Evolutionary conservation across 768 basidiomycete species (phyloP).

Genomic region (Plicaturopsis crispa): DNA sequence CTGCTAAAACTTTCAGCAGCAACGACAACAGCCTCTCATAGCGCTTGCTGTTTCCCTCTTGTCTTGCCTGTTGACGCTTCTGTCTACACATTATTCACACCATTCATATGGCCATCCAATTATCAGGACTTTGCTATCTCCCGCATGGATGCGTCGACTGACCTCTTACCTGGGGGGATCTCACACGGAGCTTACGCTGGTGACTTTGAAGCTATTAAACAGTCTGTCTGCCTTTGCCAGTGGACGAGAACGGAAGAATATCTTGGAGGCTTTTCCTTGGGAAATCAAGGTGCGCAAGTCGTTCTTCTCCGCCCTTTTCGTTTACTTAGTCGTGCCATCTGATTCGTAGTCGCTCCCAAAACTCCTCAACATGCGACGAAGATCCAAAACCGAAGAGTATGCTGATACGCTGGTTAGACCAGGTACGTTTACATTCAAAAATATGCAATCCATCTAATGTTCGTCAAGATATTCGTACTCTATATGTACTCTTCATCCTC

Average conservation of each 20-base stretch:
- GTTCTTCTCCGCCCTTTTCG: neutral
- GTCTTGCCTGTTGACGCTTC: slow-evolving; percentile 50
- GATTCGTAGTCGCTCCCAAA: slow-evolving; percentile 50
- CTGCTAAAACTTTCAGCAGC: slow-evolving; percentile 4
- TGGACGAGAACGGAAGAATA: slow-evolving; percentile 52
- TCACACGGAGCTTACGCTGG: slow-evolving; percentile 60
- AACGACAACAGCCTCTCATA: slow-evolving; percentile 38
- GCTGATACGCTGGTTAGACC: slow-evolving; percentile 42
- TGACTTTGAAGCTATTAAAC: slow-evolving; percentile 57
- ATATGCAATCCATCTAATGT: neutral
- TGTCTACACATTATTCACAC: slow-evolving; percentile 63
- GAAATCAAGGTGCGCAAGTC: slow-evolving; percentile 52
- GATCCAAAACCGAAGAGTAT: slow-evolving; percentile 31
- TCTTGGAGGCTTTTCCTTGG: slow-evolving; percentile 72
- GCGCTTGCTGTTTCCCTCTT: slow-evolving; percentile 44
- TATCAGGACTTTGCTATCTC: slow-evolving; percentile 50
- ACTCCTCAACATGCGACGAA: slow-evolving; percentile 65
- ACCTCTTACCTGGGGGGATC: slow-evolving; percentile 56
- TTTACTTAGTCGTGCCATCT: slow-evolving; percentile 3
- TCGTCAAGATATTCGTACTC: slow-evolving; percentile 65
- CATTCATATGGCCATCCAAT: slow-evolving; percentile 59
- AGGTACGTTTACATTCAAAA: slow-evolving; percentile 30
- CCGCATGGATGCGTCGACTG: slow-evolving; percentile 46
- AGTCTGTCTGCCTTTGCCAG: slow-evolving; percentile 56
- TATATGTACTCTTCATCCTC: slow-evolving; percentile 65